phyloP scores from a whole-genome alignment of 306 rosid genomes.

The Cyclanthera cordifolia region DNA sequence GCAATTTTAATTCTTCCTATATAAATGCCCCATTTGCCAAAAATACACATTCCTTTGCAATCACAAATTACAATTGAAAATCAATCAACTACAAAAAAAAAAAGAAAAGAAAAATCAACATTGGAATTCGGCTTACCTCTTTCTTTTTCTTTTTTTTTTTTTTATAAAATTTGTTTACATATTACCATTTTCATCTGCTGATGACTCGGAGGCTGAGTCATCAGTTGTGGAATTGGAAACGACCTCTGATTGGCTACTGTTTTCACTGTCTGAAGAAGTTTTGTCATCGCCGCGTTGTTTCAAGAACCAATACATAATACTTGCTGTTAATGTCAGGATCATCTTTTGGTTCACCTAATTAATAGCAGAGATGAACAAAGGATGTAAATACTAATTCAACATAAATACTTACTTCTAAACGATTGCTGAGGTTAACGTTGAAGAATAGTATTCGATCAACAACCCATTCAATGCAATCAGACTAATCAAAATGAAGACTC shows the following conservation, averaged over 20 bases:
- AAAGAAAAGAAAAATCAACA: conserved; percentile 5
- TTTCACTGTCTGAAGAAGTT: conserved; percentile 63
- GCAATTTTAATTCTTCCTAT: conserved; percentile 7
- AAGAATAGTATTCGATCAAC: too few species aligned
- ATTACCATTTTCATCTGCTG: conserved; percentile 53
- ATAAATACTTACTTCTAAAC: neutral
- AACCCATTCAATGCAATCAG: too few species aligned
- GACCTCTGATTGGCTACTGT: conserved; percentile 62
- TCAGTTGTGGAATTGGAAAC: conserved; percentile 66
- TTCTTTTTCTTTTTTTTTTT: neutral
- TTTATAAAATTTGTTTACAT: conserved; percentile 24
- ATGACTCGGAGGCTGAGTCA: conserved; percentile 89
- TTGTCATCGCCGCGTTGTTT: conserved; percentile 65
- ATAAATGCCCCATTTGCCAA: neutral
- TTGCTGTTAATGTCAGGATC: conserved; percentile 93
- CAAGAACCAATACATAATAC: conserved; percentile 88
- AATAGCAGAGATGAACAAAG: neutral
- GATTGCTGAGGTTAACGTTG: too few species aligned
- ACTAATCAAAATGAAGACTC: too few species aligned
- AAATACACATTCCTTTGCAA: neutral
- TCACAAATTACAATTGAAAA: conserved; percentile 14
- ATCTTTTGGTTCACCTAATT: conserved; percentile 90
- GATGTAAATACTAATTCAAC: neutral
- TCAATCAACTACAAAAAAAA: neutral
- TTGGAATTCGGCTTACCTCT: neutral